Base-by-base conservation (phyloP, 1,284 basidiomycete species). In the Chalciporus sp. region DNA sequence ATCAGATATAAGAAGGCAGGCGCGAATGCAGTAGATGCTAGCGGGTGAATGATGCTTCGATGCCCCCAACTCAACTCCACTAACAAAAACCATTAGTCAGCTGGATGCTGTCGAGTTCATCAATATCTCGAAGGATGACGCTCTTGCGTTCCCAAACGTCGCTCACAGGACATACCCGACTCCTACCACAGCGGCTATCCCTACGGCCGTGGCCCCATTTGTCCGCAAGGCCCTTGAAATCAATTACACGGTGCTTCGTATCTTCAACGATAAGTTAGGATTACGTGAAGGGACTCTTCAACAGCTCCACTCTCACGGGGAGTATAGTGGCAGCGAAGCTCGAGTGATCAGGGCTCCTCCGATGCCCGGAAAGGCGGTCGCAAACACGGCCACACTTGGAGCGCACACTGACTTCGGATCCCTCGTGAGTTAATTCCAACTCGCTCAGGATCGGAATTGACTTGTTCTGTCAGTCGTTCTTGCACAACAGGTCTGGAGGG, bases 401-500 rank as follows among this genome's bases (percentile, higher is more conserved):
- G 77, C 78, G 7, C 83, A 84, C 62, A 84, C 82, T 2, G 83
- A 84, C 64, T 83, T 82, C 54, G 81, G 81, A 7, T 78, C 77
- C 51, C 64, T 76, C 57, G 23, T 23, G 6, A 23, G 23, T 2
- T 2, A 6, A 23, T 23, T 23, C 23, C 23, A 23, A 23, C 23
- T 23, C 6, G 23, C 23, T 2, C 23, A 2, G 6, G 2, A 23
- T 2, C 23, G 6, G 23, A 23, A 23, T 23, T 23, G 23, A 23
- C 23, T 3, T 23, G 23, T 23, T 6, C 23, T 23, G 23, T 23
- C 23, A 23, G 23, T 81, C 84, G 0, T 82, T 87, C 69, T 70
- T 88, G 46, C 84, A 86, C 67, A 89, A 89, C 65, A 79, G 79
- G 12, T 77, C 90, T 0, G 88, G 88, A 4, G 88, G 88, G 3